Evolutionary conservation across 202 grass and related monocot genomes (phyloP), one percentile per base, ranked within the genome.

Genomic region (Musa balbisiana): DNA sequence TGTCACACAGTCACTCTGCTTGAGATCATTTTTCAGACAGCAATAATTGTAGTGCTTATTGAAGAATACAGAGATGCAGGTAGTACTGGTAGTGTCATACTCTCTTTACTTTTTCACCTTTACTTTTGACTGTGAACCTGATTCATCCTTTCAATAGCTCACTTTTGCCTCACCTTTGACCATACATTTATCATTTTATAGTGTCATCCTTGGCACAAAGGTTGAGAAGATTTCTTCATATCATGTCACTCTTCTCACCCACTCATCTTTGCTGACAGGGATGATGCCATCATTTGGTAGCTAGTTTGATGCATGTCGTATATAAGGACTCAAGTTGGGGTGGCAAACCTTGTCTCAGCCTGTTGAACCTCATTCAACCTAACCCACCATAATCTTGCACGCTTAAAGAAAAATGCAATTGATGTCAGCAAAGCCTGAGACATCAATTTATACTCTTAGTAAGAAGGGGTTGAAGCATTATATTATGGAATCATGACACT

Each of bases 291-390:
- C 56, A 60, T 60, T 60, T 60, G 56, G n/a, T 60, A 16, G n/a
- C 56, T 60, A 60, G 56, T 60, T 60, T 4, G 56, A 8, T 60
- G 56, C 63, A 65, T 65, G 21, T 13, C 16, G 63, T 67, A 13
- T 13, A 64, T 43, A 43, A 33, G 33, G 64, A 67, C 33, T 14
- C 27, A 15, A 12, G 12, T 67, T 33, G 64, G 64, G 64, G 25
- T 33, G 64, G 64, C 64, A 67, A 67, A 67, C 29, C 64, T 67
- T 33, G 64, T 33, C 64, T 11, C 25, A 67, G 25, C 25, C 64
- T 67, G 25, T 33, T 1, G 6, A 67, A 14, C 64, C 24, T 67
- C 14, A 43, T 13, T 26, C 10, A 0, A 67, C 26, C 64, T 43
- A 67, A 67, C 64, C 26, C 25, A 43, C 64, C 21, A 33, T 29